Evolutionary conservation across 2,329 filamentous ascomycete species (phyloP), one percentile per base, ranked within the genome.

Genomic region (Xylariaceae sp.): DNA sequence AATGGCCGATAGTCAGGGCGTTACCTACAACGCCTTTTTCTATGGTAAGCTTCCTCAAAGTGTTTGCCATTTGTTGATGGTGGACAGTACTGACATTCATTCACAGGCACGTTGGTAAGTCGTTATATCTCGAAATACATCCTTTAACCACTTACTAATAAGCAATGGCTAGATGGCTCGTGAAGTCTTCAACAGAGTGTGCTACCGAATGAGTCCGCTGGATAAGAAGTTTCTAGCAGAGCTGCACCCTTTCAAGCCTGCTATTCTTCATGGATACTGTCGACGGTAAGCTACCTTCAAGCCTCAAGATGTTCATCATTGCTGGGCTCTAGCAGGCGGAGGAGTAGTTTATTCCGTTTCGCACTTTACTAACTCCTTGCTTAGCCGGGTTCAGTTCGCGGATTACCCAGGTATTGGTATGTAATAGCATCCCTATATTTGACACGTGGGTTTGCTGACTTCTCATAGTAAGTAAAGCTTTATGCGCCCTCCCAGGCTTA

Each of bases 171-270:
- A 76, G 61, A 96, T 96, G 90, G 86, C 85, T n/a, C 82, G 86
- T 0, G 80, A 86, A 60, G 83, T 97, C 58, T 88, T 97, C 56
- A 85, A 86, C 69, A 85, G 86, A 25, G 90, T 95, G 35, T 88
- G 88, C 66, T 88, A 91, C 67, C 80, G 82, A 54, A 57, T 63
- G 5, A 72, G 75, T 51, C 60, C 79, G 60, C 27, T 76, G 64
- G 59, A 73, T 64, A 64, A 77, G 29, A 60, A 54, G 5, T 6
- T 62, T 2, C 53, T 65, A 21, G 63, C 68, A 44, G 64, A 79
- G 37, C 70, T 92, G 27, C 80, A 80, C 51, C 78, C 66, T 1
- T 81, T 89, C 63, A 75, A 74, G 0, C 87, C 89, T 0, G 91
- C 91, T 12, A 69, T 94, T n/a, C 76, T 97, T 0, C 77, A 83